Evolutionary conservation across 768 basidiomycete species (phyloP).

Genomic region (Calvatia gigantea): DNA sequence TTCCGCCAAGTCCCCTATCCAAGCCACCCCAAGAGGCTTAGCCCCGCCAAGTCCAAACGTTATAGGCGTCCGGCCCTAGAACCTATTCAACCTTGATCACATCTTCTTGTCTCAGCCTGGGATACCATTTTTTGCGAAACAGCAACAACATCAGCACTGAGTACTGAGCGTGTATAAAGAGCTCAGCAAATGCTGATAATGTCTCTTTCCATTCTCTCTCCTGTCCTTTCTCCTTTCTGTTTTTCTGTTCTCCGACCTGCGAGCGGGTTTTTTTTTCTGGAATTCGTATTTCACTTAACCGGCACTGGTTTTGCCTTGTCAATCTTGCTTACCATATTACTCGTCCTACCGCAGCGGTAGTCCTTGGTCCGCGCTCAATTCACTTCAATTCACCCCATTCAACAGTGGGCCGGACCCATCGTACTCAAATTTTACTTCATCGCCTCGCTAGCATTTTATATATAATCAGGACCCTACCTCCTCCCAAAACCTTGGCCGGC

Average conservation of each 20-base stretch:
- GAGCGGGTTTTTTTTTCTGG: background rate
- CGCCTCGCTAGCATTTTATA: background rate
- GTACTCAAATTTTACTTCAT: background rate
- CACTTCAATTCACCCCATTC: background rate
- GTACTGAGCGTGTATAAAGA: background rate
- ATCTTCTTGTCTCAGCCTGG: background rate
- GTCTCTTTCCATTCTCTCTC: background rate
- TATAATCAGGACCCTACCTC: background rate
- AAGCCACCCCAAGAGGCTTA: background rate
- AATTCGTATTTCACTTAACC: background rate
- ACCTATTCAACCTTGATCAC: background rate
- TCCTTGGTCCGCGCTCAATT: too few relatives aligned
- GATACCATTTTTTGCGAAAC: background rate
- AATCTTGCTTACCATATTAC: background rate
- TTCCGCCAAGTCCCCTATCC: background rate
- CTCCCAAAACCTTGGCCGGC: constrained; percentile 4
- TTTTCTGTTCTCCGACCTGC: background rate
- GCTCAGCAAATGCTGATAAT: background rate
- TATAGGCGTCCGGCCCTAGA: background rate
- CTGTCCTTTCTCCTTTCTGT: background rate
- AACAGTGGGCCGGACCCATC: background rate
- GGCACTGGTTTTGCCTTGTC: background rate
- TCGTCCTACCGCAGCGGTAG: too few relatives aligned
- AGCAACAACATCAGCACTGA: background rate
- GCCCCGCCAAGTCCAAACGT: background rate